phyloP scores from a whole-genome alignment of 352 stramenopile species.

The Phytophthora pluvialis region DNA sequence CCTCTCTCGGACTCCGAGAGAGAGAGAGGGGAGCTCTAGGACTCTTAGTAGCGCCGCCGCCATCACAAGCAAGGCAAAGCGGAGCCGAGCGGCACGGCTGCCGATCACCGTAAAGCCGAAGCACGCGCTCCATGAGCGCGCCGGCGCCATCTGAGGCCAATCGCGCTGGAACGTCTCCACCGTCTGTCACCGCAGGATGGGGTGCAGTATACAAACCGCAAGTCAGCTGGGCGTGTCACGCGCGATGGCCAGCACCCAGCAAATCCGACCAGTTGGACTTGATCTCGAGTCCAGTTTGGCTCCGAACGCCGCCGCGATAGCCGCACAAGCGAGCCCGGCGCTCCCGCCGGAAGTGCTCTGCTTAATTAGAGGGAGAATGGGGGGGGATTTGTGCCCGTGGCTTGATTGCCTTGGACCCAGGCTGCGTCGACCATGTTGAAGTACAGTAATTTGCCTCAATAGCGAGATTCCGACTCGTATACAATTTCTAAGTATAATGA shows the following conservation, averaged over 20 bases:
- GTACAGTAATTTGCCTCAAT: too few species aligned
- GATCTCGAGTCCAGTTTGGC: conserved; percentile 4
- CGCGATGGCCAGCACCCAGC: conserved; percentile 2
- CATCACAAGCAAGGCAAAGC: conserved; percentile 7
- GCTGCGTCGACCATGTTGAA: not conserved
- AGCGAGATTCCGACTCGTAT: too few species aligned
- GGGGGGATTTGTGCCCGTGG: too few species aligned
- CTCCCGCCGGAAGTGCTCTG: too few species aligned
- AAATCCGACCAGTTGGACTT: conserved; percentile 14
- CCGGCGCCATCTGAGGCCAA: conserved; percentile 26
- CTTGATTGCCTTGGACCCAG: too few species aligned
- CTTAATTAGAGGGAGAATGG: too few species aligned
- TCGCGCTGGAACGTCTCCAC: conserved; percentile 11
- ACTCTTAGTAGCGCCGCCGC: not conserved
- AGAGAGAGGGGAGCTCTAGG: not conserved
- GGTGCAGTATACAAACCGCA: conserved; percentile 18
- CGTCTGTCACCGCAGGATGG: conserved; percentile 35
- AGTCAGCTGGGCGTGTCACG: conserved; percentile 21
- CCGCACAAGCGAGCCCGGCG: too few species aligned
- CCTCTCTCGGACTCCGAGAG: too few species aligned
- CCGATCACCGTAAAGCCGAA: conserved; percentile 20
- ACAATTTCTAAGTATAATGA: too few species aligned
- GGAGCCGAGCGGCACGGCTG: conserved; percentile 16
- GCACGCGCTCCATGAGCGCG: conserved; percentile 14
- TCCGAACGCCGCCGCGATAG: conserved; percentile 4